Evolutionary conservation across 768 basidiomycete species (phyloP), one percentile per base, ranked within the genome.

Genomic region (Cystobasidium tubakii): DNA sequence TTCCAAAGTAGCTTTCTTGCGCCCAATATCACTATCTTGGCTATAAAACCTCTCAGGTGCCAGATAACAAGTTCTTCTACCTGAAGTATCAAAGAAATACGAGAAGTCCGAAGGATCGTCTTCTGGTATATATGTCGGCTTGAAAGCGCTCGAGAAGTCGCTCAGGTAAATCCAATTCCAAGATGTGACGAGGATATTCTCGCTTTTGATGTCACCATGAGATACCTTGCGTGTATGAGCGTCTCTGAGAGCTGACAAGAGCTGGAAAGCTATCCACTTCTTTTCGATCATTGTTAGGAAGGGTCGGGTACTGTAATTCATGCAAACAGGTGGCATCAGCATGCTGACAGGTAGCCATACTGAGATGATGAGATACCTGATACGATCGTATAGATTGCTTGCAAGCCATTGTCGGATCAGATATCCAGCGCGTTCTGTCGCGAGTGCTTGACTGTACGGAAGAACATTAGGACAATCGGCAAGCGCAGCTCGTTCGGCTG

Each of bases 31-130:
- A 0, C 87, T 87, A 67, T 87, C 88, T 0, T 89, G 86, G 1
- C 89, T 87, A 81, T 90, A 97, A 83, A 98, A 99, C 12, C 96
- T 85, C 78, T 99, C 96, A 0, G 96, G 96, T 0, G 96, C 96
- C 73, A 99, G 84, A 79, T 98, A 98, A 81, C 96, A 99, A 0
- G 91, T 94, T 13, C 95, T 86, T 7, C 92, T 85, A 1, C 92
- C 91, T 15, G 91, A 92, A 2, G 92, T 92, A 81, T 99, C 96
- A 81, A 94, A 98, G 84, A 88, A 99, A 84, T 93, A 96, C 2
- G 93, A 94, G 81, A 97, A 99, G 82, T 95, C 93, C 9, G 94
- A 88, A 1, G 96, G 96, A 80, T 98, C 94, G 79, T 99, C 92
- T 54, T 97, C 85, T 0, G 96, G 96, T 13, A 99, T 86, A 81